Evolutionary conservation across 1,284 basidiomycete species (phyloP).

Genomic region (Somion occarium): DNA sequence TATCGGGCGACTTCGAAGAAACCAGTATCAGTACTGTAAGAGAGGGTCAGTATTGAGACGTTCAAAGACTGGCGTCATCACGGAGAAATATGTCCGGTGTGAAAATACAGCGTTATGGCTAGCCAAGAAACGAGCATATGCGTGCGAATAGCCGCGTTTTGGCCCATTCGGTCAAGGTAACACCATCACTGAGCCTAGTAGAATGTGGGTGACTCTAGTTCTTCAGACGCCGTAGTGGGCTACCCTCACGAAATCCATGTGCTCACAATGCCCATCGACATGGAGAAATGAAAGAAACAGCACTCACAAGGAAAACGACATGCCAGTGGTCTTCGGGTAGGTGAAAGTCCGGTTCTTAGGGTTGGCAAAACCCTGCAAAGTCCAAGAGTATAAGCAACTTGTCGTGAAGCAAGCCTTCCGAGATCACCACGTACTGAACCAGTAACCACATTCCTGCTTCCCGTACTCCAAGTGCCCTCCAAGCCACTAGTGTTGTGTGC

Average conservation of each 20-base stretch:
- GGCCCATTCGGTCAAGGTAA: too few species aligned
- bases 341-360: slow-evolving; percentile 77
- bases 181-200: too few species aligned
- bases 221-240: too few species aligned
- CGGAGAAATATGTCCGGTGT: too few species aligned
- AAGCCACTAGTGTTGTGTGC: slow-evolving; percentile 63
- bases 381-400: not conserved
- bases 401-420: not conserved
- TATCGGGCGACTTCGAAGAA: slow-evolving; percentile 88
- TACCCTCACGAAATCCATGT: too few species aligned
- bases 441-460: slow-evolving; percentile 70
- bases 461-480: slow-evolving; percentile 82
- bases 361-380: slow-evolving; percentile 70
- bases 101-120: too few species aligned
- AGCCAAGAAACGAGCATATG: too few species aligned
- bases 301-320: slow-evolving; percentile 85
- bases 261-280: not conserved
- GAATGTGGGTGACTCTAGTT: too few species aligned
- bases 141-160: too few species aligned
- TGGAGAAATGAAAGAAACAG: not conserved
- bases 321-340: slow-evolving; percentile 79
- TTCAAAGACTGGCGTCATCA: too few species aligned
- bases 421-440: slow-evolving; percentile 72
- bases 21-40: slow-evolving; percentile 56
- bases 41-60: not conserved